Base-by-base conservation (phyloP, 2,329 filamentous ascomycete genomes). In the Venturia pyrina region DNA sequence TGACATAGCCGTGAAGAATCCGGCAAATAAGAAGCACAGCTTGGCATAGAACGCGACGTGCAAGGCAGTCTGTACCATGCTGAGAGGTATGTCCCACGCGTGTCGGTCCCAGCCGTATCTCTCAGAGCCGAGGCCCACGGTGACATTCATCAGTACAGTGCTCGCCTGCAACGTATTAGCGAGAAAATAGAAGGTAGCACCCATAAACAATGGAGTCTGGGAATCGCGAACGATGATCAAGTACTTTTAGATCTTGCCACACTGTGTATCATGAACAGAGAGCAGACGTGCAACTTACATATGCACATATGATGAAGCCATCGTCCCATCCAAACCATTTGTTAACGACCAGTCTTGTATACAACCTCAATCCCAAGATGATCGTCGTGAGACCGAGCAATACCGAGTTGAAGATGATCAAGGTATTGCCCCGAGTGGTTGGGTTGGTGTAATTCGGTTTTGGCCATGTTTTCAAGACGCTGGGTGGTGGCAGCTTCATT, bases 391-490 rank as follows among this genome's bases (percentile, higher is more conserved):
- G 8, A 19, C 50, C 64, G 24, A 66, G 43, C 24, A 67, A 67
- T 3, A 67, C 48, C 7, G 32, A 24, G 28, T 62, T 67, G 7
- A 67, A 40, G 15, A 67, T 37, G n/a, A 57, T 21, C 43, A 67
- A 40, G 13, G 48, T 13, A 28, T 68, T 43, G 24, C 66, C 66
- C 46, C 65, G 17, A 7, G 66, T 67, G 17, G 43, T 5, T 1
- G 66, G 66, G 57, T 67, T 59, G 40, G 46, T 24, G 50, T 67
- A 67, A 43, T 67, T 67, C 11, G 66, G 65, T 28, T 32, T 46
- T 2, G 66, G 66, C 43, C 56, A 67, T 21, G 50, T 21, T 32
- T n/a, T 21, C 19, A 67, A 34, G 24, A 67, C 65, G 37, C 67
- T 66, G 13, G 19, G 8, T 11, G 65, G 65, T 28, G 63, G 41